Evolutionary conservation across 2,329 filamentous ascomycete genomes (phyloP), one percentile per base, ranked within the genome.

Genomic region (Penicillium sp.): DNA sequence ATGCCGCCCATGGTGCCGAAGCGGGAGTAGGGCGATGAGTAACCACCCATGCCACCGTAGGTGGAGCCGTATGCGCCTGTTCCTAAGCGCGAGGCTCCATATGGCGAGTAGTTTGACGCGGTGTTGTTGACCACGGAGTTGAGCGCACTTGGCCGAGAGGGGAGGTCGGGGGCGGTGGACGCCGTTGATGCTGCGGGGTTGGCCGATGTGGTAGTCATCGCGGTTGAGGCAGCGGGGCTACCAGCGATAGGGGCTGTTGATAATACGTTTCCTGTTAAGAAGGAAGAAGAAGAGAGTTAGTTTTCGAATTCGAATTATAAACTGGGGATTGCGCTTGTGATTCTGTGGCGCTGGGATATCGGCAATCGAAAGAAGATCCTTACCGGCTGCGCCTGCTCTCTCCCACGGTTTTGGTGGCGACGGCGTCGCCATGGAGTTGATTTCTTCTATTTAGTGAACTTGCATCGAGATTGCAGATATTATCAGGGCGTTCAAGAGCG

Each of bases 371-470:
- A 30, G 7, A 44, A 16, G 14, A 38, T 26, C 76, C 79, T 67
- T 76, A 86, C 82, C 74, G 68, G 79, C 69, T 63, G 79, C 79
- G 75, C 87, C 88, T 62, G 87, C 83, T 74, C 88, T 84, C 78
- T 99, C 94, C 94, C 94, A 99, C 43, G 94, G 94, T 78, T 99
- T 99, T 52, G 94, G 94, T 70, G 94, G 94, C 74, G 93, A 97
- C 61, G 79, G 78, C 62, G 81, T 77, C 67, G 82, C 81, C 81
- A 85, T 84, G 61, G 23, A 64, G 59, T 60, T 63, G 54, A 55
- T 55, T 56, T 23, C 3, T 23, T 23, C 23, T 23, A 3, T 55
- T 67, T 61, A 69, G 51, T 57, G 63, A 57, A 51, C 55, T 66
- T 54, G 64, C 70, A 73, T 73, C 52, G 61, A 66, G 61, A 53